Percentiles rank a stretch among this genome's conserved stretches.
These are phyloP conservation scores for Bryoerythrophyllum caledonicum DNA, from an alignment of 225 moss, liverwort and hornwort species.

Conservation along the genomic window DNA sequence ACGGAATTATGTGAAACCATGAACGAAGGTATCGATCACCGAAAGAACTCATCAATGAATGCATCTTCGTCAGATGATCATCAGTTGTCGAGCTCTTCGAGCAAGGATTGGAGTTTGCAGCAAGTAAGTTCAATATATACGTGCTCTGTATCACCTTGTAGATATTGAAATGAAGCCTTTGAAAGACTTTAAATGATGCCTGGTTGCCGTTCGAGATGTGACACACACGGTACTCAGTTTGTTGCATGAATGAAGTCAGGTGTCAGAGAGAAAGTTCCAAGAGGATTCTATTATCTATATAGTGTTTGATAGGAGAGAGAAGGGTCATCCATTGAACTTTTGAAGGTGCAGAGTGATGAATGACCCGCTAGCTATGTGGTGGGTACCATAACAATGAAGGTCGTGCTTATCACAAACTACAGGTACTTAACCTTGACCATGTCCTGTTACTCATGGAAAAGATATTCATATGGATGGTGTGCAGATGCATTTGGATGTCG, in stretches of 20 bases:
- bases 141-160: neutral
- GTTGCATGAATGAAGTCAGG: constrained; percentile 3
- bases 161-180: neutral
- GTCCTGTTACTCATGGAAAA: neutral
- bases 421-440: neutral
- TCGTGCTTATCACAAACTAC: neutral
- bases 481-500: constrained; percentile 27
- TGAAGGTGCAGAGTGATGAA: neutral
- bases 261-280: neutral
- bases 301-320: no score
- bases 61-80: constrained; percentile 15
- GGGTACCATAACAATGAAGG: neutral
- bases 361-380: neutral
- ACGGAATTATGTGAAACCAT: constrained; percentile 1
- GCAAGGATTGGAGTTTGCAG: constrained; percentile 1
- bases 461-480: neutral
- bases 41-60: constrained; percentile 3
- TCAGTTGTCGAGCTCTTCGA: neutral
- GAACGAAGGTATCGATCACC: constrained; percentile 12
- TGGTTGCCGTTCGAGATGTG: no score
- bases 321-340: no score
- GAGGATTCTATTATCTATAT: no score
- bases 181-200: neutral
- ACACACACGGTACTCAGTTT: neutral
- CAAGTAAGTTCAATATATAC: constrained; percentile 10